These are phyloP conservation scores for Arxiozyma bovina DNA, from an alignment of 1,139 yeast species.

Conservation along the genomic window DNA sequence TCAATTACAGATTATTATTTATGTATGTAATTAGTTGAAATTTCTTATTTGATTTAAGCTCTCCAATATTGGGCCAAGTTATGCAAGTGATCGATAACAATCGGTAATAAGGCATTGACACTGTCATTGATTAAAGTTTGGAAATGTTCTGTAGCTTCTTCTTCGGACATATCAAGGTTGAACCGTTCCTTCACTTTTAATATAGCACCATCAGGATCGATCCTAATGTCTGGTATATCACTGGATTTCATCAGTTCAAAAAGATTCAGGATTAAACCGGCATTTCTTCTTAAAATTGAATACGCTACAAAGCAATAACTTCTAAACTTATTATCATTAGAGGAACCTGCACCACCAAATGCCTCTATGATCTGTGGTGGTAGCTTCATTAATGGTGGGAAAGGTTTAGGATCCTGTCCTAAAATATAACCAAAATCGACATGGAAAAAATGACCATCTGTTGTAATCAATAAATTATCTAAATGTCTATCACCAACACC, in stretches of 20 bases:
- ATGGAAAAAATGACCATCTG: conserved; percentile 85
- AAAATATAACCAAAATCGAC: conserved; percentile 96
- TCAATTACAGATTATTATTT: no score
- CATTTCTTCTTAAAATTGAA: conserved; percentile 79
- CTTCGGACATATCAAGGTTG: conserved; percentile 86
- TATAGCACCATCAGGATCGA: conserved; percentile 70
- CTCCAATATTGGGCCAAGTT: conserved; percentile 97
- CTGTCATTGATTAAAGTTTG: conserved; percentile 89
- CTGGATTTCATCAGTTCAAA: conserved; percentile 94
- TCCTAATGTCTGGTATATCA: conserved; percentile 75
- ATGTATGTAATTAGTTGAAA: not conserved
- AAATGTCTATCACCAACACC: conserved; percentile 98
- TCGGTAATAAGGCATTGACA: conserved; percentile 87
- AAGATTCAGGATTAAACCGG: conserved; percentile 78
- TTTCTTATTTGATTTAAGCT: conserved; percentile 37
- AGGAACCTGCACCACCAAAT: conserved; percentile 87
- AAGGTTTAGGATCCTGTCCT: conserved; percentile 96
- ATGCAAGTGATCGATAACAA: conserved; percentile 89
- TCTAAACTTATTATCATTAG: conserved; percentile 77
- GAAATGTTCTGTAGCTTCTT: conserved; percentile 89
- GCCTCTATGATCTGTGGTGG: conserved; percentile 97
- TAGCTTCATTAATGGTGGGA: conserved; percentile 95
- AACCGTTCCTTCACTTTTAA: conserved; percentile 91
- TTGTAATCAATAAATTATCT: conserved; percentile 67
- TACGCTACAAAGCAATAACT: conserved; percentile 93